Evolutionary conservation across 2,329 filamentous ascomycete genomes (phyloP).

Genomic region (Aureobasidium sp.): DNA sequence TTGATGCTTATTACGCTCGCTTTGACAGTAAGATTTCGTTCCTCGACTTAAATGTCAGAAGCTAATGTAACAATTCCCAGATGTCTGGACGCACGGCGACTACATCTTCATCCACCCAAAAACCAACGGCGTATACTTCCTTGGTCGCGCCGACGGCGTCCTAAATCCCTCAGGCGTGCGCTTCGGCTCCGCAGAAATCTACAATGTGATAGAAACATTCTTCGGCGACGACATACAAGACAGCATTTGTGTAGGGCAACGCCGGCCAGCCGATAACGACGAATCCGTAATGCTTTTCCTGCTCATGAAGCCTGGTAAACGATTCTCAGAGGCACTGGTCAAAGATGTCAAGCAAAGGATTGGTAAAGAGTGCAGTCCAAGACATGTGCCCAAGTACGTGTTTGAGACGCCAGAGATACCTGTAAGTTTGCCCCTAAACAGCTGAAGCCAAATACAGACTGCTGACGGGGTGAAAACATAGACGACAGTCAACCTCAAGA

Average conservation of each 20-base stretch:
- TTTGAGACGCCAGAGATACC: conserved; percentile 78
- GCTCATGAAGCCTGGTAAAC: conserved; percentile 51
- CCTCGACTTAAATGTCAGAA: not conserved
- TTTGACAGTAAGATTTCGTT: conserved; percentile 29
- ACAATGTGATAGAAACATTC: conserved; percentile 60
- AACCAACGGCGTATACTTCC: conserved; percentile 58
- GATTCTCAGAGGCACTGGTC: conserved; percentile 50
- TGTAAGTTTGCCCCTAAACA: conserved; percentile 40
- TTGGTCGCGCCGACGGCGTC: conserved; percentile 69
- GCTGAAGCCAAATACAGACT: not conserved
- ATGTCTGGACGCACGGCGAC: conserved; percentile 78
- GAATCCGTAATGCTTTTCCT: conserved; percentile 55
- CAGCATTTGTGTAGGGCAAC: conserved; percentile 72
- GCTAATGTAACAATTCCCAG: conserved; percentile 12
- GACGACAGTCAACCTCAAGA: conserved; percentile 78
- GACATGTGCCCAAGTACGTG: conserved; percentile 71
- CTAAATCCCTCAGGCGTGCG: conserved; percentile 72
- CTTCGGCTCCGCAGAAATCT: conserved; percentile 76
- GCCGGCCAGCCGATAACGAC: conserved; percentile 53
- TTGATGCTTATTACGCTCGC: conserved; percentile 40
- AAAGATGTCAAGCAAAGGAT: conserved; percentile 58
- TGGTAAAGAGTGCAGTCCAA: conserved; percentile 56
- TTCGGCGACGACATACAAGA: conserved; percentile 60
- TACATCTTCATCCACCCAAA: conserved; percentile 64
- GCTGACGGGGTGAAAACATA: conserved; percentile 27